Evolutionary conservation across 768 basidiomycete species (phyloP), one percentile per base, ranked within the genome.

Genomic region (Kwoniella mangroviensis): DNA sequence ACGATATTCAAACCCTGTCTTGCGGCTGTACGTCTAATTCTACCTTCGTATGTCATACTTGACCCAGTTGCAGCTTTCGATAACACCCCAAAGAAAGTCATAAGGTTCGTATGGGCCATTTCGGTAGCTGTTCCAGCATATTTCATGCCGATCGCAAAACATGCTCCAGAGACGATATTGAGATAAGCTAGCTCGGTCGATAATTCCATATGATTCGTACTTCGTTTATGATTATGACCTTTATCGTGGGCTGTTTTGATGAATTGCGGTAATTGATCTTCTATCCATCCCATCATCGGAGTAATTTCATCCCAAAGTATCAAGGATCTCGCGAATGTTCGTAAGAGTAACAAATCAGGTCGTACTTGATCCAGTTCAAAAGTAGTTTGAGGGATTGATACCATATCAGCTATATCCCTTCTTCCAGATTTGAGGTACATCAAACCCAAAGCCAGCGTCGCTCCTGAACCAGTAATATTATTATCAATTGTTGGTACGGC

Each of bases 41-140:
- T 91, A 69, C 91, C 90, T 79, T 97, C 93, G 74, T 93, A 96
- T 0, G 90, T 87, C 43, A 89, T 86, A 1, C 89, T 93, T 93
- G 64, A 65, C 22, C 70, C 63, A 15, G 70, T 51, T 11, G 76
- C 65, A 0, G 73, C 69, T 53, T 68, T 75, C 22, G 24, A 34
- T 21, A 94, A 91, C 34, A 88, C 84, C 77, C 96, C 94, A 73
- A 91, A 92, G 83, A 91, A 90, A 67, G 87, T 86, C 69, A 94
- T 90, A 64, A 98, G 87, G 80, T 92, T 87, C 55, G 87, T 84
- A 79, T 97, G 93, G 1, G 95, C 96, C 73, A 94, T 90, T 68
- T 94, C 91, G 21, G 91, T 87, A 0, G 94, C 95, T 1, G 94
- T 96, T 5, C 97, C 96, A 3, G 96, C 96, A 75, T 89, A 97